Percentiles rank a stretch among this genome's conserved stretches.
These are phyloP conservation scores for Arxiozyma slooffiae DNA, from an alignment of 1,139 yeast genomes.

Conservation along the genomic window DNA sequence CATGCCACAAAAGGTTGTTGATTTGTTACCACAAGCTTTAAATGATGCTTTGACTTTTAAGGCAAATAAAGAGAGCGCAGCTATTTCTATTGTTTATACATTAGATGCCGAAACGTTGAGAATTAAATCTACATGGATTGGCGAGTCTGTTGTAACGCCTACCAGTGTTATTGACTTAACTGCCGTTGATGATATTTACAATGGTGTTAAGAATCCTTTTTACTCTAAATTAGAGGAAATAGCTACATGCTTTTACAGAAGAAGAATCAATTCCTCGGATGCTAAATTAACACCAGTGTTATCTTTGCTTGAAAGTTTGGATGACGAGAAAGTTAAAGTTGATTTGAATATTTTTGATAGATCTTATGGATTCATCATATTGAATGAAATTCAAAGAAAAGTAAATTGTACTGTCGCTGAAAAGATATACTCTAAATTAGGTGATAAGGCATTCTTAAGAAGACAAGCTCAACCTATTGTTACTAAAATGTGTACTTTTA, in stretches of 20 bases:
- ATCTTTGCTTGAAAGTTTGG: conserved; percentile 68
- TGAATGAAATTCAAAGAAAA: conserved; percentile 69
- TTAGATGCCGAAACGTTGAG: conserved; percentile 67
- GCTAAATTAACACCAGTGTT: conserved; percentile 48
- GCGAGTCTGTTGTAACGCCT: conserved; percentile 62
- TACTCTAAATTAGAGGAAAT: conserved; percentile 18
- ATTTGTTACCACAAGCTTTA: conserved; percentile 60
- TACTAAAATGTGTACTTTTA: conserved; percentile 72
- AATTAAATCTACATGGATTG: conserved; percentile 68
- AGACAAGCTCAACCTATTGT: conserved; percentile 80
- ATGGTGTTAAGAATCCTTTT: conserved; percentile 22
- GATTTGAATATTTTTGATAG: conserved; percentile 66
- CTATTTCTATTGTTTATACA: conserved; percentile 74
- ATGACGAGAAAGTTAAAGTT: conserved; percentile 71
- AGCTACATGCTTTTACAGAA: conserved; percentile 61
- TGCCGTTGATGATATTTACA: conserved; percentile 29
- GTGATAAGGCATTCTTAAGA: conserved; percentile 74
- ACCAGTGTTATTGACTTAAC: conserved; percentile 32
- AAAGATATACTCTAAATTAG: conserved; percentile 61
- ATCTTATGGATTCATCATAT: conserved; percentile 46
- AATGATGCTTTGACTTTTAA: conserved; percentile 54
- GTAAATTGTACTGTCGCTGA: conserved; percentile 85
- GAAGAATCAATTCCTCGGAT: conserved; percentile 47
- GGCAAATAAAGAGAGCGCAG: conserved; percentile 51
- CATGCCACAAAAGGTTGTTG: conserved; percentile 67